Base-by-base conservation (phyloP, 306 rosid genomes). In the Gastrolobium villosum region DNA sequence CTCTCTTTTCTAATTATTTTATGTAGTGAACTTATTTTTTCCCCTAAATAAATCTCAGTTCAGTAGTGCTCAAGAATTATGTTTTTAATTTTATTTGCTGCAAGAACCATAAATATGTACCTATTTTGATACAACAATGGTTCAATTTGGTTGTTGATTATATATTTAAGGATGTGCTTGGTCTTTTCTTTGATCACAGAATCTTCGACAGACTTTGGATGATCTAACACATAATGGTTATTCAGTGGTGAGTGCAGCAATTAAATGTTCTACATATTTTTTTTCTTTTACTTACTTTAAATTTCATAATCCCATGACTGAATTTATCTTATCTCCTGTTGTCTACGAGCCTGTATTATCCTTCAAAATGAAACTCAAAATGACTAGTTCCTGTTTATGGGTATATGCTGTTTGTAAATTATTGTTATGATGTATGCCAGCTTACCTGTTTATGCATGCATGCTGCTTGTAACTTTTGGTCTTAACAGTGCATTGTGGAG, bases 171-270 rank as follows among this genome's bases (percentile, higher is more conserved):
- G 20, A 36, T 66, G 70, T 52, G 37, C 74, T 81, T 85, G 60
- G 66, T 75, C 13, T 80, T 65, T 70, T 41, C 64, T 65, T 50
- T 59, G 72, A 82, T 83, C 76, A 79, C 93, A 94, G 98, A 94
- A 94, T 84, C 97, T 94, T 81, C 93, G 98, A 40, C 98, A 94
- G 82, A 92, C 97, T 44, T 89, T 94, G 86, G 95, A 92, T 86
- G 98, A 92, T 86, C 86, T 94, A 79, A 89, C 98, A 14, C 82
- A 79, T 28, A 87, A 88, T 80, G 97, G 98, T 77, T 92, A 45
- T 87, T 94, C 97, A n/a, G 98, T 94, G 94, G 98, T 94, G 74
- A 70, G 94, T 76, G 40, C 49, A 76, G 80, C 75, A 75, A 68
- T 66, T 84, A 35, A 66, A 78, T 75, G 20, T 73, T 14, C 39